Conservation (phyloP, 495 filamentous ascomycete species). For the Penicillium manginii region DNA sequence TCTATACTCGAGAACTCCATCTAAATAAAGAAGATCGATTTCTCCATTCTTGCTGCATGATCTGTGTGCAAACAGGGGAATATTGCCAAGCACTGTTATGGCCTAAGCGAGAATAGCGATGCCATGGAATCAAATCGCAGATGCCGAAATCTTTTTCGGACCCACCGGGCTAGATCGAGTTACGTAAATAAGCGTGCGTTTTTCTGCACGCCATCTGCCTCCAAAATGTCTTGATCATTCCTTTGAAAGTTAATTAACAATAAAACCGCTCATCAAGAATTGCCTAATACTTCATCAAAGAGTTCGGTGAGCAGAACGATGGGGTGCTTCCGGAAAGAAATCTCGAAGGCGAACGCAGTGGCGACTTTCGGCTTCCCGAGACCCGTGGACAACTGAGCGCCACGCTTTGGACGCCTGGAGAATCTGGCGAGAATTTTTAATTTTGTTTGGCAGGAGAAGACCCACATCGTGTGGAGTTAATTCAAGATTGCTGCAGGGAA, state of each 20-base stretch:
- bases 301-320: not conserved
- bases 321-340: not conserved
- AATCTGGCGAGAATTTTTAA: not conserved
- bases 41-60: not conserved
- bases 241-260: not conserved
- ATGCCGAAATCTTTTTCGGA: slow-evolving; percentile 2
- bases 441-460: not conserved
- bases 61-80: not conserved
- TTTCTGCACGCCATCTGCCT: slow-evolving; percentile 3
- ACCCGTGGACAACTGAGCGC: not conserved
- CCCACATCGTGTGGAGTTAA: not conserved
- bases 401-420: not conserved
- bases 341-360: not conserved
- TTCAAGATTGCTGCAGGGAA: not conserved
- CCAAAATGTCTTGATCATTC: not conserved
- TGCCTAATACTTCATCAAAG: too few relatives aligned
- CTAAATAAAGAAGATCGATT: not conserved
- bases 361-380: not conserved
- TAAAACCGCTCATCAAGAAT: not conserved
- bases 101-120: slow-evolving; percentile 3
- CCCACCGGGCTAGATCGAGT: not conserved
- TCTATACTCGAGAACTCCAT: too few relatives aligned
- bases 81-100: not conserved
- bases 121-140: slow-evolving; percentile 3
- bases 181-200: slow-evolving; percentile 1